Evolutionary conservation across 2,329 filamentous ascomycete species (phyloP), one percentile per base, ranked within the genome.

Genomic region (Epichloe amarillans): DNA sequence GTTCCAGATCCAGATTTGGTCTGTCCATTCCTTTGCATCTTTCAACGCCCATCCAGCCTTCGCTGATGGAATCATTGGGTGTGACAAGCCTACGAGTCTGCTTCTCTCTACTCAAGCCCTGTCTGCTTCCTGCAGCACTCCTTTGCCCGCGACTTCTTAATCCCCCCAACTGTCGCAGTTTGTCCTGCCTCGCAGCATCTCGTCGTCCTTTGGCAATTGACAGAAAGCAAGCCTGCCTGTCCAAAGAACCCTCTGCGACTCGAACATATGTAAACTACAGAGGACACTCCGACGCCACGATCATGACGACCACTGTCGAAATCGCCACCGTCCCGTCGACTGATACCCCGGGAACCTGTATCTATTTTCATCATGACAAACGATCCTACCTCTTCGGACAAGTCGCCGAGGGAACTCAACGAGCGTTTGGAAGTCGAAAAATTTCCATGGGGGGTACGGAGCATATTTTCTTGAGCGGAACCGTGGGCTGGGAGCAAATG

Each of bases 341-440:
- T 53, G 93, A 98, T 68, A 95, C 89, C 19, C 79, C 83, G 1
- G 91, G 91, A 50, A 87, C 88, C 2, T 78, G 80, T 47, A 66
- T 97, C 35, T 64, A 88, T 38, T 72, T 98, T 6, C 83, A 91
- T 63, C 90, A 89, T 61, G 86, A 91, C 59, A 79, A 82, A 60
- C 83, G 84, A 59, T 79, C 87, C 52, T 98, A 98, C 66, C 58
- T 96, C 15, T 85, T 98, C 61, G 93, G 93, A 19, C 83, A 85
- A 60, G 66, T 91, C 15, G 72, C 82, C 10, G 93, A 98, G 67
- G 93, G 91, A 15, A 85, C 85, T 0, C 93, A 97, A 70, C 79
- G 93, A 52, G 80, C 83, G 46, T 74, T 85, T 61, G 74, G 76
- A 38, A 82, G 90, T 66, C 79, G 83, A 55, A 85, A 82, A 51